Percentiles rank a stretch among this genome's conserved stretches.
These are phyloP conservation scores for Neoboletus subvelutipes DNA, from an alignment of 768 basidiomycete species.

Conservation along the genomic window DNA sequence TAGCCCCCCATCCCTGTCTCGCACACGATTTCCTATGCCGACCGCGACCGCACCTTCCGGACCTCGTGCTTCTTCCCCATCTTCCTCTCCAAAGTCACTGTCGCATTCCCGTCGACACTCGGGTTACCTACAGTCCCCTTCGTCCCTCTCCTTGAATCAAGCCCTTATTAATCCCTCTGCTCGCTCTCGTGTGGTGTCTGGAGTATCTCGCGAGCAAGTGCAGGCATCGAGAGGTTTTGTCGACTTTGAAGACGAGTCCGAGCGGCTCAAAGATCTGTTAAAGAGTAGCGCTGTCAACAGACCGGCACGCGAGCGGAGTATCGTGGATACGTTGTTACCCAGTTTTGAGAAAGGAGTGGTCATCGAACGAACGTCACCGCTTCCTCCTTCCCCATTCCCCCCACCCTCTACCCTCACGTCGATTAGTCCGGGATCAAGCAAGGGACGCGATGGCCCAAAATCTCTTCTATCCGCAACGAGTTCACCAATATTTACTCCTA, in stretches of 20 bases:
- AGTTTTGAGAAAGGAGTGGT: constrained; percentile 30
- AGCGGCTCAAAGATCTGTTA: constrained; percentile 71
- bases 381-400: constrained; percentile 13
- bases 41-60: constrained; percentile 6
- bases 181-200: constrained; percentile 68
- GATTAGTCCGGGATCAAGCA: constrained; percentile 17
- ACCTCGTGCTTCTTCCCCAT: constrained; percentile 13
- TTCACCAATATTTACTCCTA: constrained; percentile 42
- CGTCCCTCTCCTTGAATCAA: constrained; percentile 35
- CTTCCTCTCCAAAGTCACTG: constrained; percentile 22
- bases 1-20: constrained; percentile 10
- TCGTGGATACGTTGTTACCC: constrained; percentile 33
- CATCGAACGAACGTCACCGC: constrained; percentile 23
- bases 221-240: constrained; percentile 79
- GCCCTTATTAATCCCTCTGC: constrained; percentile 54
- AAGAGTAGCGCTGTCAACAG: constrained; percentile 49
- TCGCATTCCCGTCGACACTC: constrained; percentile 29
- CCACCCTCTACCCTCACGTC: constrained; percentile 5
- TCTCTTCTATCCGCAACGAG: constrained; percentile 48
- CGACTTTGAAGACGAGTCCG: constrained; percentile 80
- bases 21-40: constrained; percentile 9
- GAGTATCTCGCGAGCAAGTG: constrained; percentile 63
- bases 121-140: constrained; percentile 35
- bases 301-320: constrained; percentile 24
- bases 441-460: constrained; percentile 34